Conservation (phyloP, 305 asterid species). For the Fraxinus velutina region DNA sequence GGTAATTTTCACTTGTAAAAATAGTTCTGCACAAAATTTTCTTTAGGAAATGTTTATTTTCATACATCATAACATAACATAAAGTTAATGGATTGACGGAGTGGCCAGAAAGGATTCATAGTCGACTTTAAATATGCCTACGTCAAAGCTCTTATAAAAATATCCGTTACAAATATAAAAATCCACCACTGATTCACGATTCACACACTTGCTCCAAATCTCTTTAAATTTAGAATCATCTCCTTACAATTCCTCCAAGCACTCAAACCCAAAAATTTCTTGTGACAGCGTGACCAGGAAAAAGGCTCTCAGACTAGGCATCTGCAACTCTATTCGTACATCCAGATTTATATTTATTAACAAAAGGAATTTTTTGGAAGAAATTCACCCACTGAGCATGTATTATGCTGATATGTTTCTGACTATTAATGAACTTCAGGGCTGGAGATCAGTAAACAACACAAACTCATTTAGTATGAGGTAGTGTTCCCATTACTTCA, state of each 20-base stretch:
- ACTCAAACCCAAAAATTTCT: too few relatives aligned
- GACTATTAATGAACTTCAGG: neutral
- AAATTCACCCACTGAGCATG: neutral
- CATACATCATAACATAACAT: neutral
- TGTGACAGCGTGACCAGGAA: too few relatives aligned
- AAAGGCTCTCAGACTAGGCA: too few relatives aligned
- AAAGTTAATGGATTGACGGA: neutral
- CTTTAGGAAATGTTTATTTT: neutral
- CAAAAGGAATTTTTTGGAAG: neutral
- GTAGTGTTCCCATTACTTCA: neutral
- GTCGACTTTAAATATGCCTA: neutral
- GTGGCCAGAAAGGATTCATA: neutral
- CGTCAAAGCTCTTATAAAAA: too few relatives aligned
- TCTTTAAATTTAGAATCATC: too few relatives aligned
- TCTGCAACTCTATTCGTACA: too few relatives aligned
- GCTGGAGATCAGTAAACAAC: neutral
- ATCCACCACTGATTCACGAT: too few relatives aligned
- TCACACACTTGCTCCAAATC: too few relatives aligned
- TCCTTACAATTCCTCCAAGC: too few relatives aligned
- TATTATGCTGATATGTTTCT: neutral
- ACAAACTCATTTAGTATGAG: neutral
- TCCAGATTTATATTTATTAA: too few relatives aligned
- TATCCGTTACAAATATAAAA: too few relatives aligned
- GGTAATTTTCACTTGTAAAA: constrained; percentile 17
- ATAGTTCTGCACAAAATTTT: neutral